Conservation (phyloP, 2,329 filamentous ascomycete genomes). For the Diplodia scrobiculata region DNA sequence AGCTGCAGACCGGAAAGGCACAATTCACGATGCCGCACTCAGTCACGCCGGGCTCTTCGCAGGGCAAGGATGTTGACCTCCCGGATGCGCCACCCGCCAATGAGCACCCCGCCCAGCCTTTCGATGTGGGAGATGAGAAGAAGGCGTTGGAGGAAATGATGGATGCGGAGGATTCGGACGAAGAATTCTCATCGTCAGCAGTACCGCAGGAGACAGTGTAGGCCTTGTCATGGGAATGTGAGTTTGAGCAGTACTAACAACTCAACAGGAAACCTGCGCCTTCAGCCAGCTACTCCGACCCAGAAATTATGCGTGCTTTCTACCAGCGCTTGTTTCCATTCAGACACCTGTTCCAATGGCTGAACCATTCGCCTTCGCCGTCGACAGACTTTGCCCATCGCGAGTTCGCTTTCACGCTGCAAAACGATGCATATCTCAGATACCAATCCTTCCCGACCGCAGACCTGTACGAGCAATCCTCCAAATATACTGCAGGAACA, state of each 20-base stretch:
- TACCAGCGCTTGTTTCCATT: conserved; percentile 96
- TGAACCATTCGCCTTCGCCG: conserved; percentile 87
- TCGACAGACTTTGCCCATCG: conserved; percentile 87
- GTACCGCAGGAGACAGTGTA: conserved; percentile 51
- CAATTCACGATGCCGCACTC: conserved; percentile 51
- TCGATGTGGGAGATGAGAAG: conserved; percentile 38
- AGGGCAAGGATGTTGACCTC: conserved; percentile 45
- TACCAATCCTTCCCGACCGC: conserved; percentile 78
- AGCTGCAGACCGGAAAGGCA: conserved; percentile 1
- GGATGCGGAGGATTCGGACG: conserved; percentile 59
- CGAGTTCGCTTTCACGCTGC: conserved; percentile 95
- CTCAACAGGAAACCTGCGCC: conserved; percentile 40
- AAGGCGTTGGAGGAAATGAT: conserved; percentile 61
- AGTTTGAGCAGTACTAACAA: neutral
- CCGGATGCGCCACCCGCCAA: conserved; percentile 43
- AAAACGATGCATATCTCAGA: conserved; percentile 86
- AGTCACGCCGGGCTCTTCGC: conserved; percentile 45
- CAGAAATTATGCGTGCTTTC: conserved; percentile 86
- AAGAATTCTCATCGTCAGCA: conserved; percentile 59
- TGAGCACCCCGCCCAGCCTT: conserved; percentile 30
- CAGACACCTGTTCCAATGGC: conserved; percentile 92
- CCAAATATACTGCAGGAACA: neutral
- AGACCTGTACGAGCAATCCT: conserved; percentile 55
- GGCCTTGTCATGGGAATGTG: conserved; percentile 25
- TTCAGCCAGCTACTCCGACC: conserved; percentile 61